These are phyloP conservation scores for Hygrocybe punicea DNA, from an alignment of 768 basidiomycete species.

Conservation along the genomic window DNA sequence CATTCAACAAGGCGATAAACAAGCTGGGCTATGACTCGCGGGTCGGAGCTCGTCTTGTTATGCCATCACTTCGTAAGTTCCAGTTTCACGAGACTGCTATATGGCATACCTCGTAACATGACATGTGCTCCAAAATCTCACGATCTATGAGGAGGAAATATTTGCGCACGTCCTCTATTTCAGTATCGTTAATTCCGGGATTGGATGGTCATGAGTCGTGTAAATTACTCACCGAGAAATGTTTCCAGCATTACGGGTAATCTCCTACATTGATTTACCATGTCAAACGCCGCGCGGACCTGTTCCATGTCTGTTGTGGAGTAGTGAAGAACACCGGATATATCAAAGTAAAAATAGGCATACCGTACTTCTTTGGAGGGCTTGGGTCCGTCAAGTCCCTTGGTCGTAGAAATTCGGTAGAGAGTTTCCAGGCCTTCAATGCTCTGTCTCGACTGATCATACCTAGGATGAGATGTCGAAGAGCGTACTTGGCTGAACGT, in stretches of 20 bases:
- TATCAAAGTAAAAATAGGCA: conserved; percentile 4
- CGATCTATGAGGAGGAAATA: conserved; percentile 54
- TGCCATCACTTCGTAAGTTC: not conserved
- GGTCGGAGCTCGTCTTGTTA: conserved; percentile 44
- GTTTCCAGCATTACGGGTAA: conserved; percentile 64
- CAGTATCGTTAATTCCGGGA: not conserved
- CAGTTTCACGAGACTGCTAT: not conserved
- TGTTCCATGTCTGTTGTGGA: conserved; percentile 42
- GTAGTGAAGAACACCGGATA: not conserved
- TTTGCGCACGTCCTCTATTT: conserved; percentile 59
- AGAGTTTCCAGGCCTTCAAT: conserved; percentile 57
- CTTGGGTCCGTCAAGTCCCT: conserved; percentile 45
- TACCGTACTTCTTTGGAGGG: conserved; percentile 22
- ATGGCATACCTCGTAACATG: conserved; percentile 54
- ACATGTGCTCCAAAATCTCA: conserved; percentile 60
- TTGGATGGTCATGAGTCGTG: not conserved
- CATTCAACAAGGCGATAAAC: conserved; percentile 62
- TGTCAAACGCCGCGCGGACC: conserved; percentile 54
- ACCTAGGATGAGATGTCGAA: not conserved
- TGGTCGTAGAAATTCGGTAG: conserved; percentile 54
- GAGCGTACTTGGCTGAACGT: conserved; percentile 55
- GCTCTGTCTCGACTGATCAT: conserved; percentile 1
- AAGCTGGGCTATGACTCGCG: conserved; percentile 50
- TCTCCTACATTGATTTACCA: conserved; percentile 56
- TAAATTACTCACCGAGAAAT: conserved; percentile 56